phyloP scores from a whole-genome alignment of 371 early-diverging fungal genomes.

The Apophysomyces ossiformis region DNA sequence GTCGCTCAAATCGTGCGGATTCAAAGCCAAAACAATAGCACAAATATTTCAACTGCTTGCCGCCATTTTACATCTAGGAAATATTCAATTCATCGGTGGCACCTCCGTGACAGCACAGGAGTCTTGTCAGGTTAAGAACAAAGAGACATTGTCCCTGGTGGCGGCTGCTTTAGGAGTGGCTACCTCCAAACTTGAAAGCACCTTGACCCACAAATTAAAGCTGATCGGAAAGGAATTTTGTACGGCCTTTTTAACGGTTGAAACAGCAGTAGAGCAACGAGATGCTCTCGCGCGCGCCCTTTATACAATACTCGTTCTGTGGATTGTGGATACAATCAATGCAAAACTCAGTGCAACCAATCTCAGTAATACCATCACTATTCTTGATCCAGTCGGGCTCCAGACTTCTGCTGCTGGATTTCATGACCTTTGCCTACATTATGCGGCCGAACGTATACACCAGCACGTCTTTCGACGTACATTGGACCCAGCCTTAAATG shows the following conservation, averaged over 20 bases:
- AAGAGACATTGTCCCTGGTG: slow-evolving; percentile 71
- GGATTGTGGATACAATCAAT: slow-evolving; percentile 81
- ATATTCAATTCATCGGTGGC: slow-evolving; percentile 67
- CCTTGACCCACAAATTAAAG: slow-evolving; percentile 67
- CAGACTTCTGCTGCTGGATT: slow-evolving; percentile 58
- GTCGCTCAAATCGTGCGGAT: slow-evolving; percentile 73
- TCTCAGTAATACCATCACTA: slow-evolving; percentile 65
- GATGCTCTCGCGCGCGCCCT: slow-evolving; percentile 76
- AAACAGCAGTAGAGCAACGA: slow-evolving; percentile 63
- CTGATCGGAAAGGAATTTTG: slow-evolving; percentile 76
- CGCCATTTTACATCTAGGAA: slow-evolving; percentile 80
- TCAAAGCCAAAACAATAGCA: slow-evolving; percentile 72
- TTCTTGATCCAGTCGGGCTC: slow-evolving; percentile 78
- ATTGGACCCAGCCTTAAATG: slow-evolving; percentile 9
- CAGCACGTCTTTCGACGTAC: slow-evolving; percentile 39
- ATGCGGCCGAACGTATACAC: slow-evolving; percentile 82
- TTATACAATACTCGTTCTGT: slow-evolving; percentile 76
- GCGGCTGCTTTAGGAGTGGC: slow-evolving; percentile 83
- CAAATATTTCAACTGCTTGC: slow-evolving; percentile 72
- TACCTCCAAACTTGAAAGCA: slow-evolving; percentile 55
- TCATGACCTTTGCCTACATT: slow-evolving; percentile 85
- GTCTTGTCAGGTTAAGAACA: slow-evolving; percentile 60
- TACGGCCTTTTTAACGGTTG: slow-evolving; percentile 78
- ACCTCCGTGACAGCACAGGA: slow-evolving; percentile 48
- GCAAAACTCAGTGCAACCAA: slow-evolving; percentile 58